These are phyloP conservation scores for bread wheat (Triticum aestivum) DNA, from an alignment of 176 grass and related monocot genomes.

Conservation along the genomic window IWGSC_CS_RefSeq_v2.1 NC_057797.1:635248770-635249269, in stretches of 20 bases:
- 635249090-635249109: neutral
- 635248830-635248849: neutral
- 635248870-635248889: neutral
- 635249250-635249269: slow-evolving; percentile 52
- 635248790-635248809: slow-evolving; percentile 24
- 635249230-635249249: slow-evolving; percentile 85
- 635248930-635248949: slow-evolving; percentile 98
- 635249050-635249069: neutral
- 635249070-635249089: neutral
- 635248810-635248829: neutral
- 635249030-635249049: neutral
- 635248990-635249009: neutral
- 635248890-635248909: slow-evolving; percentile 71
- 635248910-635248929: slow-evolving; percentile 81
- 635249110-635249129: neutral
- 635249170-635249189: neutral
- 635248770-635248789: neutral
- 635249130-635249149: neutral
- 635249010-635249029: neutral
- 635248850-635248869: neutral
- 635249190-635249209: slow-evolving; percentile 57
- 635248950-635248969: slow-evolving; percentile 93
- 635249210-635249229: slow-evolving; percentile 68
- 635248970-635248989: slow-evolving; percentile 26
- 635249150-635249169: neutral